Conservation (phyloP, 2,329 filamentous ascomycete genomes). For the Didymosphaeria variabile region DNA sequence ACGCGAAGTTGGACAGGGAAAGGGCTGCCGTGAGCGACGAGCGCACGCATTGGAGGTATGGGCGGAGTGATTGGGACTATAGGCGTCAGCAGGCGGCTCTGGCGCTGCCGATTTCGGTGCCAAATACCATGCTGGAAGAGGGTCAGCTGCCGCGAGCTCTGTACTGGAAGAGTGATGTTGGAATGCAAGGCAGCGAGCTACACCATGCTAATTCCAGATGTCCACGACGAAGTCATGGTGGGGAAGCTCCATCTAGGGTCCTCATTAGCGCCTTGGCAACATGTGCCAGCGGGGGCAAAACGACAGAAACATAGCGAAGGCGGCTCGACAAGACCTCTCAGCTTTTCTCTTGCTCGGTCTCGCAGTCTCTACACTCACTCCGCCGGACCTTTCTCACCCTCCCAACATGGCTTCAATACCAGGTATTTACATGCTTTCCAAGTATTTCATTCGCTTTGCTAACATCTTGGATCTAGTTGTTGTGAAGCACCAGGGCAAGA, state of each 20-base stretch:
- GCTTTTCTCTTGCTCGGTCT: slow-evolving; percentile 17
- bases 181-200: slow-evolving; percentile 30
- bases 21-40: slow-evolving; percentile 93
- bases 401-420: slow-evolving; percentile 49
- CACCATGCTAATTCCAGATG: slow-evolving; percentile 41
- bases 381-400: slow-evolving; percentile 6
- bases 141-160: slow-evolving; percentile 28
- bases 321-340: slow-evolving; percentile 27
- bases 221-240: slow-evolving; percentile 34
- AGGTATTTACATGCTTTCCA: slow-evolving; percentile 30
- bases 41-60: slow-evolving; percentile 95
- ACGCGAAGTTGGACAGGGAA: slow-evolving; percentile 95
- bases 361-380: slow-evolving; percentile 7
- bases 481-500: slow-evolving; percentile 95
- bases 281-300: too few relatives aligned
- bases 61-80: slow-evolving; percentile 93
- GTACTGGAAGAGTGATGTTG: slow-evolving; percentile 27
- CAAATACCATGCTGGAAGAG: slow-evolving; percentile 41
- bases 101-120: background rate
- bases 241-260: slow-evolving; percentile 34
- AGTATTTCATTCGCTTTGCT: slow-evolving; percentile 24
- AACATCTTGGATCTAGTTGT: slow-evolving; percentile 67
- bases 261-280: slow-evolving; percentile 30
- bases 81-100: slow-evolving; percentile 35
- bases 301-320: too few relatives aligned